phyloP scores from a whole-genome alignment of 2,329 filamentous ascomycete species.

The Ceratocystis alfenasii region DNA sequence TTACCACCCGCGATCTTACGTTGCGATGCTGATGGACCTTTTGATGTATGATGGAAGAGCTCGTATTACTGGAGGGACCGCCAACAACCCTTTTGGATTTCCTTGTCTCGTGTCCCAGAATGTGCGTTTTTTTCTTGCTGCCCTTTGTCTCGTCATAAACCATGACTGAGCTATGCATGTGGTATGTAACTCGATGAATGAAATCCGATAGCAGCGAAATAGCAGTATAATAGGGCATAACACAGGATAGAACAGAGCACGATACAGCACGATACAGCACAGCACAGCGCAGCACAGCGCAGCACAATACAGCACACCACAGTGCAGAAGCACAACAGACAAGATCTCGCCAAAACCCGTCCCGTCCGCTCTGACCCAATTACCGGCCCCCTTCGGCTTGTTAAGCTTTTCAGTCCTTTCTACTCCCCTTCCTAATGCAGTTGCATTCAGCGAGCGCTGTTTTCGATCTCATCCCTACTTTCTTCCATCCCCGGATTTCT shows the following conservation, averaged over 20 bases:
- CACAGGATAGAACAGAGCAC: no score
- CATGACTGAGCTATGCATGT: background rate
- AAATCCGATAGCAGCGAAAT: background rate
- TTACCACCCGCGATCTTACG: background rate
- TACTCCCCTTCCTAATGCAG: background rate
- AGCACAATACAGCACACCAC: no score
- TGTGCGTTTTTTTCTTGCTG: background rate
- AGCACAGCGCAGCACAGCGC: no score
- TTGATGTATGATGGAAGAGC: background rate
- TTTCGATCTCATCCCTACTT: slow-evolving; percentile 9
- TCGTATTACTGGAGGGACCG: background rate
- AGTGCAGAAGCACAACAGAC: background rate
- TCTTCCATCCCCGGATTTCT: slow-evolving; percentile 3
- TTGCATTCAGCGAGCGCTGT: slow-evolving; percentile 2
- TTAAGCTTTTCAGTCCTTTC: background rate
- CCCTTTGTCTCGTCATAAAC: background rate
- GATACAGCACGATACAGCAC: no score
- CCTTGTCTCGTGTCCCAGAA: background rate
- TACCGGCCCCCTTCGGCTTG: background rate
- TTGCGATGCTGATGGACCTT: background rate
- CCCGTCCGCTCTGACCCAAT: background rate
- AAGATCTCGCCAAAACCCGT: background rate
- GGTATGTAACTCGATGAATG: background rate
- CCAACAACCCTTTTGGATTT: background rate
- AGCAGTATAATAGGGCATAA: no score